Base-by-base conservation (phyloP, 768 basidiomycete genomes). In the Mycena rebaudengoi region DNA sequence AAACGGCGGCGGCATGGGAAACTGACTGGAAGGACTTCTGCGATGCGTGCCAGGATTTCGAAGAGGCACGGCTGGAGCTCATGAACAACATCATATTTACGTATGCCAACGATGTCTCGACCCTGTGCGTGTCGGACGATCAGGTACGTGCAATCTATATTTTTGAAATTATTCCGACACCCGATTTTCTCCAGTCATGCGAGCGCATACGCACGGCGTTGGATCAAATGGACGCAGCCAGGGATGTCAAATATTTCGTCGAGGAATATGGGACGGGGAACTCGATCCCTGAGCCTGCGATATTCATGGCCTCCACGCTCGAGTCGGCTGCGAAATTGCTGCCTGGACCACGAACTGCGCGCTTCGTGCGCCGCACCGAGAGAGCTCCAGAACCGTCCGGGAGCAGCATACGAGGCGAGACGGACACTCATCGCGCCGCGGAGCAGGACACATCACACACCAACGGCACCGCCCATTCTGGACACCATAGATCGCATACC, bases 11-110 rank as follows among this genome's bases (percentile, higher is more conserved):
- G 54, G 90, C 91, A 69, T 98, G 96, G 97, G 95, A 97, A 73
- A 82, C 85, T 64, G 91, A 93, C 61, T 99, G 97, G 97, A 96
- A 94, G 76, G 81, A 79, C 6, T 98, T 96, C 77, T 96, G 95
- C 72, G 97, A 99, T 76, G 86, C 86, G 32, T 94, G 93, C 62
- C 97, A 99, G 76, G 97, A 99, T 79, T 78, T 96, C 55, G 97
- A 98, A 71, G 95, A 98, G 70, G 90, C 95, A 64, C 86, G 97
- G 20, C 78, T 96, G 74, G 94, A 96, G 62, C 93, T 96, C 73
- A 88, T 92, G 82, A 98, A 96, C 78, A 94, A 96, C 73, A 92
- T 92, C 67, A 83, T 97, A 75, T 99, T 96, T 96, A 86, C 88
- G 10, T 98, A 94, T 75, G 95, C 97, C 0, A 99, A 99, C 74